Conservation (phyloP, 352 stramenopile species). For the Pythium sukuiense region DNA sequence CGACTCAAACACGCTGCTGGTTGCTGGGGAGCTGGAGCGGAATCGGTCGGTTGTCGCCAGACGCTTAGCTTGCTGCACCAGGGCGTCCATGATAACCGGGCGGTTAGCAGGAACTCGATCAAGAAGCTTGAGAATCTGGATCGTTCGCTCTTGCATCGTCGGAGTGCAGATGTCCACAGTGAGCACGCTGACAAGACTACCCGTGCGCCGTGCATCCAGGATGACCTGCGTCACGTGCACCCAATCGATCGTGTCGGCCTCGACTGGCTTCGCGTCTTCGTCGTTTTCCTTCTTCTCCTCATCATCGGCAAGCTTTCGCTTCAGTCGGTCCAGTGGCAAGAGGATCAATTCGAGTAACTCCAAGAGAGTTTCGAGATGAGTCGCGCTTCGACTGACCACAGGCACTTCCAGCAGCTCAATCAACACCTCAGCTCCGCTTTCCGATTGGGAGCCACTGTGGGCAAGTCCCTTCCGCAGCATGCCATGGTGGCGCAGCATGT, state of each 20-base stretch:
- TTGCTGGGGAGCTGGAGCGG: slow-evolving; percentile 14
- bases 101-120: slow-evolving; percentile 66
- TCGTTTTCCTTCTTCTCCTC: slow-evolving; percentile 52
- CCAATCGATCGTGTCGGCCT: slow-evolving; percentile 50
- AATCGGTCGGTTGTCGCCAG: slow-evolving; percentile 41
- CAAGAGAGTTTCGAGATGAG: slow-evolving; percentile 92
- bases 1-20: slow-evolving; percentile 45
- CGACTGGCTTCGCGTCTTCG: slow-evolving; percentile 11
- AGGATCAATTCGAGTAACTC: slow-evolving; percentile 91
- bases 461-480: slow-evolving; percentile 41
- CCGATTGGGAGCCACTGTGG: background rate
- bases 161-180: slow-evolving; percentile 76
- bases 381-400: slow-evolving; percentile 85
- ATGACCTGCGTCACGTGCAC: slow-evolving; percentile 61
- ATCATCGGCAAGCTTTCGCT: slow-evolving; percentile 26
- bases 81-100: slow-evolving; percentile 56
- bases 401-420: slow-evolving; percentile 89
- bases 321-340: slow-evolving; percentile 75
- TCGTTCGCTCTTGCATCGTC: slow-evolving; percentile 82
- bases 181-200: slow-evolving; percentile 65
- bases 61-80: slow-evolving; percentile 59
- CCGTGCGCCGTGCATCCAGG: slow-evolving; percentile 54
- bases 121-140: slow-evolving; percentile 78
- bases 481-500: slow-evolving; percentile 76
- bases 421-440: slow-evolving; percentile 60